These are phyloP conservation scores for Sambucus nigra DNA, from an alignment of 129 eudicot species.

Conservation along the genomic window DNA sequence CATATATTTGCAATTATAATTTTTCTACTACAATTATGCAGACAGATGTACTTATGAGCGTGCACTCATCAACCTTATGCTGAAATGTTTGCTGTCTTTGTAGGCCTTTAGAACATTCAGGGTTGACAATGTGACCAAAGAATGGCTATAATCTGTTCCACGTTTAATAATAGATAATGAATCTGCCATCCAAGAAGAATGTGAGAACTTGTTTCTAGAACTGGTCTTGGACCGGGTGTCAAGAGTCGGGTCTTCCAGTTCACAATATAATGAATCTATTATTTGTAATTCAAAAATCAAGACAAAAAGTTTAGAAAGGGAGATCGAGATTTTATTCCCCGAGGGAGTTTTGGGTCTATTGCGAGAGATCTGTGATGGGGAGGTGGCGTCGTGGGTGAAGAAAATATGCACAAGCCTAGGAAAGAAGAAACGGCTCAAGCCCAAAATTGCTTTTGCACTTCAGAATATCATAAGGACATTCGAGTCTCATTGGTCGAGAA, in stretches of 20 bases:
- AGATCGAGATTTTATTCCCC: slow-evolving; percentile 24
- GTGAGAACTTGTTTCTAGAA: slow-evolving; percentile 85
- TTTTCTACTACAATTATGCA: not conserved
- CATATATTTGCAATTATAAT: too few relatives aligned
- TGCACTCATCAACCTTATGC: slow-evolving; percentile 4
- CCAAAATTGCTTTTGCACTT: slow-evolving; percentile 53
- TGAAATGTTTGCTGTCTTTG: slow-evolving; percentile 13
- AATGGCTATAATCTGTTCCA: slow-evolving; percentile 90
- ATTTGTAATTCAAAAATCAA: slow-evolving; percentile 15
- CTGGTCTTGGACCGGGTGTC: slow-evolving; percentile 69
- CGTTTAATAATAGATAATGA: slow-evolving; percentile 71
- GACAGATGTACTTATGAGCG: not conserved
- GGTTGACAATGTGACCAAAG: slow-evolving; percentile 50
- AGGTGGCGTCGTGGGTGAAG: slow-evolving; percentile 89
- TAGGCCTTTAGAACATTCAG: slow-evolving; percentile 71
- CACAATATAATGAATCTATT: not conserved
- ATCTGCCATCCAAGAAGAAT: slow-evolving; percentile 96
- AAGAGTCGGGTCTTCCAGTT: slow-evolving; percentile 37
- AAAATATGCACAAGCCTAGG: slow-evolving; percentile 81
- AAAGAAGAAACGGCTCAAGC: slow-evolving; percentile 69
- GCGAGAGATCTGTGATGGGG: slow-evolving; percentile 58
- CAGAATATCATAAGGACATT: slow-evolving; percentile 67
- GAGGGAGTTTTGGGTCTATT: slow-evolving; percentile 60
- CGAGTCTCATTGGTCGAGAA: slow-evolving; percentile 63
- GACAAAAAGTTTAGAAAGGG: slow-evolving; percentile 17